Percentiles rank a stretch among this genome's conserved stretches.
Evolutionary conservation across 2,329 filamentous ascomycete genomes (phyloP).

Genomic region (Cladobotryum protrusum): DNA sequence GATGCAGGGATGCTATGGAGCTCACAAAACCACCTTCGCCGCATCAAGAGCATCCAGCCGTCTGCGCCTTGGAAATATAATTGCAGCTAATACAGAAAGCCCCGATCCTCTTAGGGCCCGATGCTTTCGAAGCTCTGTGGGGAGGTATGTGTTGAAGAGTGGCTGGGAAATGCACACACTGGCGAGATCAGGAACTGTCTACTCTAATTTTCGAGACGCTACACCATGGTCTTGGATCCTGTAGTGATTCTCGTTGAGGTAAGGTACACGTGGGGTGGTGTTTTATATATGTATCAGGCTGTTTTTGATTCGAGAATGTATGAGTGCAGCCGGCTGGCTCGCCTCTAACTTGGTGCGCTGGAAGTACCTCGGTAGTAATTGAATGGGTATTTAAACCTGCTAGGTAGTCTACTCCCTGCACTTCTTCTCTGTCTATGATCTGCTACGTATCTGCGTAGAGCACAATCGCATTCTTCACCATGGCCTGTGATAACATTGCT

Average conservation of each 20-base stretch:
- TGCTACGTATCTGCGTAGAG: too few species aligned
- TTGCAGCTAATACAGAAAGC: constrained; percentile 1
- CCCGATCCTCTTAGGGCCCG: not conserved
- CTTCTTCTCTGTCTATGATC: too few species aligned
- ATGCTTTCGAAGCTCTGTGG: constrained; percentile 5
- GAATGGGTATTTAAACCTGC: too few species aligned
- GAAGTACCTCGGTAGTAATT: too few species aligned
- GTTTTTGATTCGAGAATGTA: not conserved
- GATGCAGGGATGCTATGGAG: not conserved
- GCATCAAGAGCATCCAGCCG: not conserved
- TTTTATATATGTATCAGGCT: not conserved
- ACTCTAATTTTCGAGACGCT: constrained; percentile 2
- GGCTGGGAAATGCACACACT: constrained; percentile 1
- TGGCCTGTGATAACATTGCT: too few species aligned
- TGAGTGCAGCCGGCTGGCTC: too few species aligned
- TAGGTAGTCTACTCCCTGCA: too few species aligned
- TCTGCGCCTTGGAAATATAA: constrained; percentile 6
- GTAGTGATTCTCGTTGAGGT: constrained; percentile 1
- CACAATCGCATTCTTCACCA: too few species aligned
- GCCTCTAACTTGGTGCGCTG: too few species aligned
- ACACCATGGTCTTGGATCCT: constrained; percentile 9
- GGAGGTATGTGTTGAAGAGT: not conserved
- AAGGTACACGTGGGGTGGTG: too few species aligned
- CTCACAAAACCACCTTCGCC: constrained; percentile 3
- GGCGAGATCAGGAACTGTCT: constrained; percentile 1